Evolutionary conservation across 306 rosid species (phyloP).

Genomic region (Mimosa pudica): DNA sequence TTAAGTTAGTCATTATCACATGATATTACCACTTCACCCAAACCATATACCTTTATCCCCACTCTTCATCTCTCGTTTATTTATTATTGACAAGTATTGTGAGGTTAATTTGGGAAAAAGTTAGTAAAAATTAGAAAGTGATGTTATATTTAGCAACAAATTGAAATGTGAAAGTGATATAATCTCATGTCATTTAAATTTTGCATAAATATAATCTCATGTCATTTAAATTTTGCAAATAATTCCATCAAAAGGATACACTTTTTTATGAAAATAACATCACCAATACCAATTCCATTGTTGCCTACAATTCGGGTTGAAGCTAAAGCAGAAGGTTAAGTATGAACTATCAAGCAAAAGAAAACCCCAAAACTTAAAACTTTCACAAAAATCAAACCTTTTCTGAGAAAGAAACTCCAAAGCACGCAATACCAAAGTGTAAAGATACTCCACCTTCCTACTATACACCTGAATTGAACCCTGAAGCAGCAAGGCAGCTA

Average conservation of each 20-base stretch:
- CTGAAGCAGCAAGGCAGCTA: slow-evolving; percentile 95
- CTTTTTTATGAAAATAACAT: background rate
- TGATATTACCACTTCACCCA: too few species aligned
- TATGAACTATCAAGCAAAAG: background rate
- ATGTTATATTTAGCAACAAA: too few species aligned
- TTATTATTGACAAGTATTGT: too few species aligned
- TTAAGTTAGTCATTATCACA: too few species aligned
- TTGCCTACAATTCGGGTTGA: background rate
- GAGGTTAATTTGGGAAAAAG: too few species aligned
- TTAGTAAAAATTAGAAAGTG: too few species aligned
- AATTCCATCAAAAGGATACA: background rate
- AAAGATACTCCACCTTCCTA: slow-evolving; percentile 88
- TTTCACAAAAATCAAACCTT: slow-evolving; percentile 59
- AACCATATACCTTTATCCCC: too few species aligned
- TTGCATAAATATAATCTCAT: slow-evolving; percentile 7
- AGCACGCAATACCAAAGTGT: slow-evolving; percentile 84
- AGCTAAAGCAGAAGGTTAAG: background rate
- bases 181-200: slow-evolving; percentile 22
- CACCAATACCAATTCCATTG: background rate
- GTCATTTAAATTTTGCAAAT: slow-evolving; percentile 10
- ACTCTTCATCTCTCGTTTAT: too few species aligned
- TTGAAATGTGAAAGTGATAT: too few species aligned
- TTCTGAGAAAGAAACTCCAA: slow-evolving; percentile 91
- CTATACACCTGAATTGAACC: slow-evolving; percentile 97
- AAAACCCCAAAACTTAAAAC: slow-evolving; percentile 16